A percentile compares a stretch with the other conserved stretches of the same genome.
Conservation (phyloP, 164 flowering plant genomes). For the Kingdonia uniflora region DNA sequence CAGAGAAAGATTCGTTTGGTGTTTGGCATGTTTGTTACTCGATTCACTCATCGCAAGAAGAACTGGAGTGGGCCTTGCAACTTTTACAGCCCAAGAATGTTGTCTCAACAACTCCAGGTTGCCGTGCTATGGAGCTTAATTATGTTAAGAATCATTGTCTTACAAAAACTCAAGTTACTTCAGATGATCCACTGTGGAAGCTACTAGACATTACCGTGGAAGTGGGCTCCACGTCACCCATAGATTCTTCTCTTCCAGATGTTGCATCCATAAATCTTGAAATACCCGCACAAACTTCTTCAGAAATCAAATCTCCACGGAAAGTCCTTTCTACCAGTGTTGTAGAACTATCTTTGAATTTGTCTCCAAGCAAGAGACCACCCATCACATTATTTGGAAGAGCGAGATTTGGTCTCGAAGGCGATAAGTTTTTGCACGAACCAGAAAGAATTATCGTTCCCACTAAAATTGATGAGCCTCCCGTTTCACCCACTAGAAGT, state of each 20-base stretch:
- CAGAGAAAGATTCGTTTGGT: conserved; percentile 59
- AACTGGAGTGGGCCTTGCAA: conserved; percentile 75
- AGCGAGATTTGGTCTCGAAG: conserved; percentile 45
- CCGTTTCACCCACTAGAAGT: neutral
- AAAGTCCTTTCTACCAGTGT: too few species aligned
- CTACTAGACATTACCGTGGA: conserved; percentile 41
- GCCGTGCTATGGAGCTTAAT: conserved; percentile 66
- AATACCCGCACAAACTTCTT: too few species aligned
- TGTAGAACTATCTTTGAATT: conserved; percentile 15
- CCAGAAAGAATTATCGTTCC: conserved; percentile 7
- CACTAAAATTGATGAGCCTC: neutral
- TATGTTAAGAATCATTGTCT: conserved; percentile 54
- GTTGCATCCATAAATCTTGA: conserved; percentile 6
- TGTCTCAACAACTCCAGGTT: conserved; percentile 67
- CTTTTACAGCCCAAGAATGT: conserved; percentile 73
- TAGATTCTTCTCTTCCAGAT: conserved; percentile 12
- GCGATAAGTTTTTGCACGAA: conserved; percentile 12
- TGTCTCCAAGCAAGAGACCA: conserved; percentile 34
- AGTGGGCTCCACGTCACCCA: conserved; percentile 5
- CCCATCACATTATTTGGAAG: conserved; percentile 70
- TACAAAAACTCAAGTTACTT: conserved; percentile 12
- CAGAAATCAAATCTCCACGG: too few species aligned
- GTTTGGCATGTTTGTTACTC: conserved; percentile 92
- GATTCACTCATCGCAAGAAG: conserved; percentile 77
- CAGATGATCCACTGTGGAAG: conserved; percentile 55